Conservation (phyloP, 2,329 filamentous ascomycete species). For the Keithomyces neogunnii region DNA sequence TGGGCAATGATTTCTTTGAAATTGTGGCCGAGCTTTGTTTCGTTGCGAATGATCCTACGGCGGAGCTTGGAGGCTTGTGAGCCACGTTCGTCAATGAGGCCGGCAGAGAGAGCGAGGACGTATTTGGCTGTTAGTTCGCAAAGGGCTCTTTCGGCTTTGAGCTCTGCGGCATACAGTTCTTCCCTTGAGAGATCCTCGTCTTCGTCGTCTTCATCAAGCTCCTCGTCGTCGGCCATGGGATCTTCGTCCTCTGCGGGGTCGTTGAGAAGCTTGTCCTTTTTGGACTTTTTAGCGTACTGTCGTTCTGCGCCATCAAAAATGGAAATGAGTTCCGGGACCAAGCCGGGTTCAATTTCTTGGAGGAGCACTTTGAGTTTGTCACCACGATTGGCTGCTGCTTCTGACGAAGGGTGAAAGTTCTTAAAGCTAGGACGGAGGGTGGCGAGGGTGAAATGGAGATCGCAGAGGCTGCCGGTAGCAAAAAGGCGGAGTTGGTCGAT, state of each 20-base stretch:
- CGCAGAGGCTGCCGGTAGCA: constrained; percentile 69
- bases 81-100: constrained; percentile 60
- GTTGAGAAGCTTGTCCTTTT: constrained; percentile 47
- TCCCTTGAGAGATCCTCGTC: constrained; percentile 45
- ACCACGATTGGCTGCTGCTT: constrained; percentile 13
- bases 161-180: constrained; percentile 53
- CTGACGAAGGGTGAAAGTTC: constrained; percentile 22
- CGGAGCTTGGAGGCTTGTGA: constrained; percentile 55
- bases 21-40: constrained; percentile 70
- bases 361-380: constrained; percentile 39
- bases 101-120: constrained; percentile 69
- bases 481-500: constrained; percentile 73
- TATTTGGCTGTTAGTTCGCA: constrained; percentile 82
- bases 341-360: constrained; percentile 56
- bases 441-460: constrained; percentile 73
- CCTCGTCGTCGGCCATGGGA: constrained; percentile 55
- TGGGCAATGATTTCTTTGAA: constrained; percentile 78
- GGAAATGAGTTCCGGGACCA: constrained; percentile 60
- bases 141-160: constrained; percentile 75
- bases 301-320: constrained; percentile 74
- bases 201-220: constrained; percentile 43
- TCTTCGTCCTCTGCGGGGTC: constrained; percentile 65
- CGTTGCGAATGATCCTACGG: constrained; percentile 69
- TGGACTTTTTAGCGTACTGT: constrained; percentile 62
- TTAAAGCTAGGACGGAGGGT: constrained; percentile 53